Evolutionary conservation across 2,329 filamentous ascomycete species (phyloP).

Genomic region (Cadophora malorum): DNA sequence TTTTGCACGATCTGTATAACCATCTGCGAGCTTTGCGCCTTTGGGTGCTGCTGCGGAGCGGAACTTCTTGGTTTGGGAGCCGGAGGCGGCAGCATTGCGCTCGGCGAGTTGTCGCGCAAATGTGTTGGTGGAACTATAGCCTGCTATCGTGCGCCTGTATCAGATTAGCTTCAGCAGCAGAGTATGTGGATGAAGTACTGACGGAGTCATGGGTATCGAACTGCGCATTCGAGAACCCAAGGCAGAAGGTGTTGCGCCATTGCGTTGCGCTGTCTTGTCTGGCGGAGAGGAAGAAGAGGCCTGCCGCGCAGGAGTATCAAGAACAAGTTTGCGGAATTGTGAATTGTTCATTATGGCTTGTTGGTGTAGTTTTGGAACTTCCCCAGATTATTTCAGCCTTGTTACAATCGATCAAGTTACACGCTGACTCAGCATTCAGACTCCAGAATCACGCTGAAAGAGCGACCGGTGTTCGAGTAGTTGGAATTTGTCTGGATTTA

Average conservation of each 20-base stretch:
- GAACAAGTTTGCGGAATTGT: slow-evolving; percentile 84
- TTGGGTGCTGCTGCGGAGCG: slow-evolving; percentile 78
- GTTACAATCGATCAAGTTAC: neutral
- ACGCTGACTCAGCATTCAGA: neutral
- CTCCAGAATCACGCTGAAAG: neutral
- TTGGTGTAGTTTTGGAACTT: neutral
- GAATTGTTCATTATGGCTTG: slow-evolving; percentile 83
- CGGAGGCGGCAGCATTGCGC: slow-evolving; percentile 50
- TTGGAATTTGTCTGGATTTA: neutral
- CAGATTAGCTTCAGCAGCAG: slow-evolving; percentile 19
- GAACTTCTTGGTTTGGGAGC: slow-evolving; percentile 71
- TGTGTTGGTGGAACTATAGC: slow-evolving; percentile 52
- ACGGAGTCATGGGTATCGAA: slow-evolving; percentile 95
- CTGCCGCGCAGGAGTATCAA: slow-evolving; percentile 55
- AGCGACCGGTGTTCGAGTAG: neutral
- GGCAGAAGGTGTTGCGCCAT: slow-evolving; percentile 58
- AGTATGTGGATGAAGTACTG: slow-evolving; percentile 46
- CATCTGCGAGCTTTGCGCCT: slow-evolving; percentile 77
- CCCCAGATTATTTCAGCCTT: slow-evolving; percentile 4
- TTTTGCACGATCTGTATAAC: slow-evolving; percentile 84
- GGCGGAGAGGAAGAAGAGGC: slow-evolving; percentile 34
- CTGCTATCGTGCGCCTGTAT: slow-evolving; percentile 34
- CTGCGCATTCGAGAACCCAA: slow-evolving; percentile 80
- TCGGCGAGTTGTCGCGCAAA: slow-evolving; percentile 88
- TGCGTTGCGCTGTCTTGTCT: slow-evolving; percentile 43